Evolutionary conservation across 1,284 basidiomycete genomes (phyloP), one percentile per base, ranked within the genome.

Genomic region (Pisolithus thermaeus): DNA sequence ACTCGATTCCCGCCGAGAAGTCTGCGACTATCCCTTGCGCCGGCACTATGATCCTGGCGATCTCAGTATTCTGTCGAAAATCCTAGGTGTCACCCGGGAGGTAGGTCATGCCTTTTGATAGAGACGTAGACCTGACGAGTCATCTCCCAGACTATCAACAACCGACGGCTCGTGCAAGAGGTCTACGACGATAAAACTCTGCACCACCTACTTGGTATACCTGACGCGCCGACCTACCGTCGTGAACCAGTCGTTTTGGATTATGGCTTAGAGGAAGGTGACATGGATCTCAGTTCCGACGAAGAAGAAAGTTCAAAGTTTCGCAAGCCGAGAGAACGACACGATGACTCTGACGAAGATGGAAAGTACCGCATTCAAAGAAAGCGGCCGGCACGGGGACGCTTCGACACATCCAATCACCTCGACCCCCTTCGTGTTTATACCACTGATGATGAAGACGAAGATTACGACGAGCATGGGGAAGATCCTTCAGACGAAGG

Each of bases 51-150:
- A 81, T 43, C 73, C 79, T 1, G 82, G 84, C 47, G 83, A 87
- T 44, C 75, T 89, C 77, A 92, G 90, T 61, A 84, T 97, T 46
- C 68, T 97, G 22, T 81, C 83, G 2, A 84, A 78, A 45, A 82
- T 97, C 23, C 76, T 97, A 72, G 88, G 88, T 32, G 80, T 96
- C 5, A 86, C 87, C 1, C 84, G 87, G 61, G 87, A 93, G 74
- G 90, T 91, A 55, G 60, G 27, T 47, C 32, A 46, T 12, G 27
- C 23, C 28, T 27, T 14, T n/a, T 30, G 42, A 50, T 23, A 58
- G 52, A 25, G 27, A 36, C 14, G 39, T 48, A 56, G 37, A 39
- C 23, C 46, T 53, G 27, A 48, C 3, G 44, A 60, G 54, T 45
- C 39, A 52, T 46, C 51, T 52, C 41, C 16, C 59, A 90, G 85